A percentile compares a stretch with the other conserved stretches of the same genome.
Evolutionary conservation across 2,329 filamentous ascomycete genomes (phyloP).

Genomic region (Thyridium curvatum): DNA sequence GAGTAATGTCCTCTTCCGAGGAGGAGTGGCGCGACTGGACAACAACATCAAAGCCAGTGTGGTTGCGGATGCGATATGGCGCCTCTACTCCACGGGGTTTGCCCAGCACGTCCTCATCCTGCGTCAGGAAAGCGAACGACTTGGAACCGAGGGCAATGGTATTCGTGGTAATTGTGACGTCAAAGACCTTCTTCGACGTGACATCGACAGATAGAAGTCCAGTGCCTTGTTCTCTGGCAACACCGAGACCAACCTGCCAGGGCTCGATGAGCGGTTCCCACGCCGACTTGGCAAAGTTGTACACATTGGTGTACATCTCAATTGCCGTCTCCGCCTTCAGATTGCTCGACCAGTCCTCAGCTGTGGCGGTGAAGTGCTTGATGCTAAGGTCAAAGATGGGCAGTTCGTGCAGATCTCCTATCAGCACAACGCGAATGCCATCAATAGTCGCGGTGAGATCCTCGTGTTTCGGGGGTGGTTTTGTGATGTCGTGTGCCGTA

Average conservation of each 20-base stretch:
- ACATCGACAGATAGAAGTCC: slow-evolving; percentile 78
- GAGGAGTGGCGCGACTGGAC: slow-evolving; percentile 70
- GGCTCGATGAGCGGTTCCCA: slow-evolving; percentile 97
- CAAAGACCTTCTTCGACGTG: slow-evolving; percentile 83
- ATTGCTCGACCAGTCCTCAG: slow-evolving; percentile 85
- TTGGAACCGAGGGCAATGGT: slow-evolving; percentile 92
- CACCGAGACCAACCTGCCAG: slow-evolving; percentile 89
- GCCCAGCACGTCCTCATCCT: slow-evolving; percentile 83
- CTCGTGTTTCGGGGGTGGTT: slow-evolving; percentile 44
- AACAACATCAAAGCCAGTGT: slow-evolving; percentile 86
- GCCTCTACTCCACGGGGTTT: slow-evolving; percentile 90
- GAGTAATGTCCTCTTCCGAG: slow-evolving; percentile 63
- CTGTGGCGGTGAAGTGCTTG: slow-evolving; percentile 78
- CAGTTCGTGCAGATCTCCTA: slow-evolving; percentile 92
- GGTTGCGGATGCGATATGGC: slow-evolving; percentile 89
- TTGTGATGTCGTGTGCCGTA: slow-evolving; percentile 21
- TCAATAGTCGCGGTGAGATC: slow-evolving; percentile 82
- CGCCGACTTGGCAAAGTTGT: slow-evolving; percentile 97
- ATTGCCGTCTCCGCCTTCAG: slow-evolving; percentile 85
- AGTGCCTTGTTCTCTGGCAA: slow-evolving; percentile 69
- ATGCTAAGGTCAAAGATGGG: slow-evolving; percentile 91
- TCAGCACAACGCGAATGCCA: slow-evolving; percentile 85
- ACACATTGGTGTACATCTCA: slow-evolving; percentile 92
- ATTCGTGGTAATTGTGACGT: slow-evolving; percentile 86
- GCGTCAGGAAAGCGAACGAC: slow-evolving; percentile 82